Conservation (phyloP, 495 filamentous ascomycete genomes). For the Xylaria castorea region DNA sequence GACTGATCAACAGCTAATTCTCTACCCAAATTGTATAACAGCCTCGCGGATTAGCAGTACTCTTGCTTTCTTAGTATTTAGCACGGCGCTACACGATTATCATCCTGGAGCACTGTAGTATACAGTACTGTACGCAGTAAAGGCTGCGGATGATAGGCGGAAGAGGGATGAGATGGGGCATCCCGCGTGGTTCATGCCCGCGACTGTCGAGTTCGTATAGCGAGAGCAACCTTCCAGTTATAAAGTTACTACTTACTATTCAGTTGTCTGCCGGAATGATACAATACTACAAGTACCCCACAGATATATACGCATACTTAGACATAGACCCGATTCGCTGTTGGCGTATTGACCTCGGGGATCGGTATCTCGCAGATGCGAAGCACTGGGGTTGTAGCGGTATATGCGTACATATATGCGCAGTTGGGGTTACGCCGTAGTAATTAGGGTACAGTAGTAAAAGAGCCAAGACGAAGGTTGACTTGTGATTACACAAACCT, state of each 20-base stretch:
- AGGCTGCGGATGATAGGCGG: not conserved
- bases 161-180: not conserved
- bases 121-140: too few species aligned
- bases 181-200: constrained; percentile 7
- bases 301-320: too few species aligned
- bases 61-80: too few species aligned
- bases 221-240: not conserved
- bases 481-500: not conserved
- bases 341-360: not conserved
- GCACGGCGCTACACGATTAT: too few species aligned
- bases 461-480: not conserved
- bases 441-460: not conserved
- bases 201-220: not conserved
- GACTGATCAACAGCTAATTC: too few species aligned
- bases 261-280: not conserved
- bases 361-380: not conserved
- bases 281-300: not conserved
- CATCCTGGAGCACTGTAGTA: too few species aligned
- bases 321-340: not conserved
- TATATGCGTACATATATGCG: too few species aligned
- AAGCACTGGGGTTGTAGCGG: not conserved
- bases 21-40: too few species aligned
- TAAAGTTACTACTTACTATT: constrained; percentile 15
- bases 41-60: too few species aligned
- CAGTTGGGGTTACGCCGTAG: not conserved